phyloP scores from a whole-genome alignment of 2,329 filamentous ascomycete species.

The Davidsoniella virescens region DNA sequence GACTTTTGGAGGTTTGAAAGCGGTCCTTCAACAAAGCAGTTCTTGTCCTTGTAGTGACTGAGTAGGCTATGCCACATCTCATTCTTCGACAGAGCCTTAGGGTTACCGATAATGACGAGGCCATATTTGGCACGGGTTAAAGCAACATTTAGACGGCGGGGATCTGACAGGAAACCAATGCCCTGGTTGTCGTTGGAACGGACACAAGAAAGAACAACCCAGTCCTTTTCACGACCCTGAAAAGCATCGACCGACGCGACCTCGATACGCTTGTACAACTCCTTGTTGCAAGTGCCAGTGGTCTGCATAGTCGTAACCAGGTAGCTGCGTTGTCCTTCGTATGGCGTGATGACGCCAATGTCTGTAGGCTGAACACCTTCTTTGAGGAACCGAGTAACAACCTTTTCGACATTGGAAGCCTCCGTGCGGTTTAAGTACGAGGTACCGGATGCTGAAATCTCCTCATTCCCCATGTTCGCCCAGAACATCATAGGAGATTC shows the following conservation, averaged over 20 bases:
- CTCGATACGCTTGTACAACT: constrained; percentile 95
- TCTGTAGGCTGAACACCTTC: constrained; percentile 85
- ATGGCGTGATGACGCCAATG: constrained; percentile 96
- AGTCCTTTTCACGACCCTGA: constrained; percentile 97
- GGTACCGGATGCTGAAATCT: constrained; percentile 93
- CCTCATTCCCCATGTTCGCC: constrained; percentile 94
- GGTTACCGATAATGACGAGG: constrained; percentile 89
- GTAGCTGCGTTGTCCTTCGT: constrained; percentile 95
- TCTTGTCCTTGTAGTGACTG: constrained; percentile 90
- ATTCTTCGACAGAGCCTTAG: constrained; percentile 93
- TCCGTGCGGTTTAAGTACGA: constrained; percentile 97
- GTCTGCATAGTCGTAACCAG: constrained; percentile 99
- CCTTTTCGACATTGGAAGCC: constrained; percentile 94
- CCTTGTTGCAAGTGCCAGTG: constrained; percentile 93
- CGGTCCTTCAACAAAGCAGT: constrained; percentile 89
- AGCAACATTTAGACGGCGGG: constrained; percentile 90
- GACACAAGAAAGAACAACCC: constrained; percentile 93
- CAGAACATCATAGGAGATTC: constrained; percentile 99
- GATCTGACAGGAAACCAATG: constrained; percentile 96
- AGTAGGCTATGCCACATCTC: constrained; percentile 94
- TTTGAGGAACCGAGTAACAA: constrained; percentile 96
- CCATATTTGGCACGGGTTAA: constrained; percentile 95
- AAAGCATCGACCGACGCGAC: constrained; percentile 97
- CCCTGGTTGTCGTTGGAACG: constrained; percentile 98
- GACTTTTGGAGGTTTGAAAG: constrained; percentile 92